Evolutionary conservation across 2,329 filamentous ascomycete genomes (phyloP), one percentile per base, ranked within the genome.

Genomic region (Calonectria honghensis): DNA sequence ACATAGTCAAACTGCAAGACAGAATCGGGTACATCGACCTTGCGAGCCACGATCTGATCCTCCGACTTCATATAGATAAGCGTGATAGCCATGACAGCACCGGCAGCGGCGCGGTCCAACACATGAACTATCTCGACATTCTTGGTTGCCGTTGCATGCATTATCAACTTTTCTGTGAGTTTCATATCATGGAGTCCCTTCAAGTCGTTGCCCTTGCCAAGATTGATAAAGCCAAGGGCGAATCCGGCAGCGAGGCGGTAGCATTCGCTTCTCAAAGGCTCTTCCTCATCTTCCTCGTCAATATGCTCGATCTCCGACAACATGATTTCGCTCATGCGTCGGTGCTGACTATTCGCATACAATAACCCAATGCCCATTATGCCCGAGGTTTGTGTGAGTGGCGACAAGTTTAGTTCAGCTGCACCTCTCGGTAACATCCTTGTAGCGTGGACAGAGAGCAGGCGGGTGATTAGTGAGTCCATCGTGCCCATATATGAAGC

Each of bases 261-360:
- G n/a, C 96, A 96, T 86, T 99, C 97, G 82, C 97, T 96, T 31
- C 96, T 93, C 64, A 98, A 86, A 29, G 93, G 93, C 80, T 98
- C 95, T 72, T 96, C 94, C 74, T 98, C 96, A 68, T 96, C 94
- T 48, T 94, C 90, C 32, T 89, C 87, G 57, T 97, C 95, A 67
- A 95, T 90, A 76, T 96, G 94, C 83, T 98, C 96, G 75, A 99
- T 97, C 83, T 99, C 97, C 0, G 96, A 98, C 66, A 99, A 91
- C 95, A 99, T 98, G 24, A 98, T 95, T 84, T 99, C 97, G 82
- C 96, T 98, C 97, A 99, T 99, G 48, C 97, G 93, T 37, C 97
- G 94, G 85, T 99, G 97, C 81, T 98, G 96, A 35, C 96, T 98
- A 82, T 96, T 94, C 85, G 94, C 97, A 84, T 98, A 99, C 1